These are phyloP conservation scores for Phylloporus scabripes DNA, from an alignment of 768 basidiomycete genomes.

Conservation along the genomic window DNA sequence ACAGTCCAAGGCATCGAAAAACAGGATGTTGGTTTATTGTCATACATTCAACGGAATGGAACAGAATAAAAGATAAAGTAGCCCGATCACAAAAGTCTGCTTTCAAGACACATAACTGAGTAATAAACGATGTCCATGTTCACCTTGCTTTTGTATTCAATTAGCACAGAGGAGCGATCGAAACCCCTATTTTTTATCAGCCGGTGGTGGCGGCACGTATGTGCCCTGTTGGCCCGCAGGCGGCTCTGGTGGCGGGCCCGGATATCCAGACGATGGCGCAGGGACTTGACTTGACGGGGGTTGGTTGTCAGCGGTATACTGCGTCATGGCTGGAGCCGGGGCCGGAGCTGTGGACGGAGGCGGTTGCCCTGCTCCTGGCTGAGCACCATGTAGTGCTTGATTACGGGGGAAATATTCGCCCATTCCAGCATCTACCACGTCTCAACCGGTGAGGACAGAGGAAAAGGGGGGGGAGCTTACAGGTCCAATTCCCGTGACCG, in stretches of 20 bases:
- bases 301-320: background rate
- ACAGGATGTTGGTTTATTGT: background rate
- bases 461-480: slow-evolving; percentile 8
- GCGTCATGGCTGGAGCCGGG: background rate
- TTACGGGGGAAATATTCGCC: slow-evolving; percentile 8
- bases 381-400: background rate
- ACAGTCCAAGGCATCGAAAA: background rate
- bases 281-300: background rate
- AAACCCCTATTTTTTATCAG: slow-evolving; percentile 1
- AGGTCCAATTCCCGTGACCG: slow-evolving; percentile 21
- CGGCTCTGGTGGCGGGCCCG: background rate
- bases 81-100: background rate
- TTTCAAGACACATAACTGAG: background rate
- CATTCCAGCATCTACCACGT: slow-evolving; percentile 17
- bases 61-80: background rate
- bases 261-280: background rate
- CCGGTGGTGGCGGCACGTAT: background rate
- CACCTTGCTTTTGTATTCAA: background rate
- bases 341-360: background rate
- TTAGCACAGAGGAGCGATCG: background rate
- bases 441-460: background rate
- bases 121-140: background rate
- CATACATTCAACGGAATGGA: background rate
- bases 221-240: background rate
- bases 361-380: background rate